These are phyloP conservation scores for Phaeotremella skinneri DNA, from an alignment of 768 basidiomycete genomes.

Conservation along the genomic window DNA sequence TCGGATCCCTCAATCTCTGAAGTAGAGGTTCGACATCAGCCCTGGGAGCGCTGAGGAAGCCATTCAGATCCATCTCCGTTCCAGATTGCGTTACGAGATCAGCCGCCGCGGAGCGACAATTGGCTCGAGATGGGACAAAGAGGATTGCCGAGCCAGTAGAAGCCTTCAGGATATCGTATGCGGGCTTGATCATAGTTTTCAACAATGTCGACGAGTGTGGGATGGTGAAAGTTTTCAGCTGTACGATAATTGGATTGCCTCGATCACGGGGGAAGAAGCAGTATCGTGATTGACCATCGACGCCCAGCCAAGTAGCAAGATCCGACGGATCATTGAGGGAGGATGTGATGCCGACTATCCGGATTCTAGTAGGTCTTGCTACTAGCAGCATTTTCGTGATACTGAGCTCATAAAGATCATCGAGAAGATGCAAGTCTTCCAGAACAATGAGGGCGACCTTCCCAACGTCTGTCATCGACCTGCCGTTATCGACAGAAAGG, in stretches of 20 bases:
- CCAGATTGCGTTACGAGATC: slow-evolving; percentile 88
- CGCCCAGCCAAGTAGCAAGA: slow-evolving; percentile 78
- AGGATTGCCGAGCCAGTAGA: slow-evolving; percentile 61
- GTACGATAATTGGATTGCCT: slow-evolving; percentile 69
- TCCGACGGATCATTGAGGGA: slow-evolving; percentile 78
- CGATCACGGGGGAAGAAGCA: slow-evolving; percentile 80
- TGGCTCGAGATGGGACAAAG: slow-evolving; percentile 81
- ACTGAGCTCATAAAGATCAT: slow-evolving; percentile 75
- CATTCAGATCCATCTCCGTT: slow-evolving; percentile 61
- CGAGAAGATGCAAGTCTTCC: slow-evolving; percentile 80
- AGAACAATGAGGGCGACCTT: slow-evolving; percentile 69
- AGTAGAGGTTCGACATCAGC: slow-evolving; percentile 64
- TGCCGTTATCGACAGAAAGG: slow-evolving; percentile 24
- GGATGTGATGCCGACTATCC: slow-evolving; percentile 72
- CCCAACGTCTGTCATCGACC: slow-evolving; percentile 36
- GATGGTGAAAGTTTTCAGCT: slow-evolving; percentile 75
- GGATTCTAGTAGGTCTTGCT: slow-evolving; percentile 62
- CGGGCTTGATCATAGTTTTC: slow-evolving; percentile 88
- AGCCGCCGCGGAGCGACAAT: slow-evolving; percentile 69
- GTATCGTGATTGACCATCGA: slow-evolving; percentile 63
- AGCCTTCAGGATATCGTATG: slow-evolving; percentile 67
- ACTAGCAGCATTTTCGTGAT: slow-evolving; percentile 69
- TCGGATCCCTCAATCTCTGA: slow-evolving; percentile 61
- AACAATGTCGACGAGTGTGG: slow-evolving; percentile 81
- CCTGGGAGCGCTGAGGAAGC: slow-evolving; percentile 51